Evolutionary conservation across 2,329 filamentous ascomycete genomes (phyloP), one percentile per base, ranked within the genome.

Genomic region (Mycosphaerella sp.): DNA sequence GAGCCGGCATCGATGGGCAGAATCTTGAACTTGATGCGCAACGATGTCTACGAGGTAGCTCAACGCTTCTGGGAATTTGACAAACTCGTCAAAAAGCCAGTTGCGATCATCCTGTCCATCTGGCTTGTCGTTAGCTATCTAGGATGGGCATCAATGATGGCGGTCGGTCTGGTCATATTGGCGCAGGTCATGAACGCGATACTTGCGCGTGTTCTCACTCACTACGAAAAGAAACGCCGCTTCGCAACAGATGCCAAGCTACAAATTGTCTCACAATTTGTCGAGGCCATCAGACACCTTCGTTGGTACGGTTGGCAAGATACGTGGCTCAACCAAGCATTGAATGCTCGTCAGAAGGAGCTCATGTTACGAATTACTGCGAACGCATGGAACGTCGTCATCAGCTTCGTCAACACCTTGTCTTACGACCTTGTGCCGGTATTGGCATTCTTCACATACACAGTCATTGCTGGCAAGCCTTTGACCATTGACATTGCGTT

Each of bases 31-130:
- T 70, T 95, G 2, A 86, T 95, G 75, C 83, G 88, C 34, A 76
- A 76, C 52, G 87, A 93, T 65, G 87, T 86, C 0, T 93, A 91
- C 63, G 86, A 90, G 64, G 81, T 91, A 35, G 80, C 87, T 2
- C 87, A 91, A 62, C 68, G 73, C 39, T 93, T 95, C 61, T 95
- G 89, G 89, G 89, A 95, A 54, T 86, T 93, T 46, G 79, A 86
- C 1, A 75, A 75, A n/a, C 72, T 95, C 1, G 72, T 94, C 36
- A 84, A 84, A 2, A 87, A 86, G 55, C 89, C 89, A 0, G 68
- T 93, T 13, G 86, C 85, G 53, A 77, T 91, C n/a, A 63, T 89
- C 1, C 73, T 95, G 3, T 86, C 88, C 0, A 77, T 87, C 10
- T 71, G 82, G 10, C 76, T 95, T 5, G 82, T 90, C 6, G 89